Conservation (phyloP, 1,284 basidiomycete genomes). For the Apiotrichum veenhuisii region DNA sequence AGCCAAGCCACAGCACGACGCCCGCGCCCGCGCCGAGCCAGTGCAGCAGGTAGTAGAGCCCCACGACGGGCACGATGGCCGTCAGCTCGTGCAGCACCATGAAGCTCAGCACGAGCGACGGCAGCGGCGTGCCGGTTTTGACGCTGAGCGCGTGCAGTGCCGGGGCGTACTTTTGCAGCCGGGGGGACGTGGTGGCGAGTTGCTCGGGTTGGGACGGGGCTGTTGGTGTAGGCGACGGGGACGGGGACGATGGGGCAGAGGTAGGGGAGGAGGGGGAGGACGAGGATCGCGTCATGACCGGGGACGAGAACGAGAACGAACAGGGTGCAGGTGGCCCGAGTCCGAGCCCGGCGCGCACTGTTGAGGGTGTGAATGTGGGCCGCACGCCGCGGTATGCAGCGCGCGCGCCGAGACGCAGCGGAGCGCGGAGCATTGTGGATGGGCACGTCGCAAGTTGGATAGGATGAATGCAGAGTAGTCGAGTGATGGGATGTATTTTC, state of each 20-base stretch:
- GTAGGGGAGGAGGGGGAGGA: neutral
- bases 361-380: too few species aligned
- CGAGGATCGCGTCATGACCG: neutral
- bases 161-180: conserved; percentile 28
- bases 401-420: too few species aligned
- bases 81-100: conserved; percentile 82
- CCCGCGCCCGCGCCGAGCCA: conserved; percentile 67
- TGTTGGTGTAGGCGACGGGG: neutral
- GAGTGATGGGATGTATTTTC: too few species aligned
- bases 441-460: too few species aligned
- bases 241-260: neutral
- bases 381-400: too few species aligned
- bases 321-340: too few species aligned
- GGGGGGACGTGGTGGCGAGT: conserved; percentile 7
- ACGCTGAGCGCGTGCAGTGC: conserved; percentile 27
- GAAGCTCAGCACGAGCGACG: conserved; percentile 75
- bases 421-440: too few species aligned
- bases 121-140: conserved; percentile 58
- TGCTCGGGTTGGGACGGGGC: too few species aligned
- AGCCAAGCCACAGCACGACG: conserved; percentile 54
- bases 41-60: conserved; percentile 69
- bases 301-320: too few species aligned
- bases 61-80: conserved; percentile 65
- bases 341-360: too few species aligned
- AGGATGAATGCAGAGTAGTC: too few species aligned